phyloP scores from a whole-genome alignment of 768 basidiomycete genomes.

The Nevesoporus exiguus region DNA sequence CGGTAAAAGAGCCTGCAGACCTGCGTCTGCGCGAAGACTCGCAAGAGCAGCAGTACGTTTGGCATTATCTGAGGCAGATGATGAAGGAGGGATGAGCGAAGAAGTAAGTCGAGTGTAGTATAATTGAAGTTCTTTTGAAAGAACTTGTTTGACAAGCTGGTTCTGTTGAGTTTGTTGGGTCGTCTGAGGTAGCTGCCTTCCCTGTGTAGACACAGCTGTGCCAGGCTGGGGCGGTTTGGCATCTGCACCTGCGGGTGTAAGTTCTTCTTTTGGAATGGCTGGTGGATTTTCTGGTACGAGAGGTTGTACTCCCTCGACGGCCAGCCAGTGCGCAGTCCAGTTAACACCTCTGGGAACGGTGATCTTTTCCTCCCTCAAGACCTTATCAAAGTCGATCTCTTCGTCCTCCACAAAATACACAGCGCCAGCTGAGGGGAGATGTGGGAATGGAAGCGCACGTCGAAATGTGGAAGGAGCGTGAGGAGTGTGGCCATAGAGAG shows the following conservation, averaged over 20 bases:
- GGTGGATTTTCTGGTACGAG: conserved; percentile 95
- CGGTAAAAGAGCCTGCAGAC: conserved; percentile 85
- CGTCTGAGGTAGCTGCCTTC: conserved; percentile 23
- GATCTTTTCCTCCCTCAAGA: conserved; percentile 83
- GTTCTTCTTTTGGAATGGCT: conserved; percentile 62
- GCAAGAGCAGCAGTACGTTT: conserved; percentile 89
- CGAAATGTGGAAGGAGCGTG: conserved; percentile 37
- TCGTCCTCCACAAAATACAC: conserved; percentile 96
- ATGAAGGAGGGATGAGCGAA: conserved; percentile 51
- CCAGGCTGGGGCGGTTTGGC: conserved; percentile 29
- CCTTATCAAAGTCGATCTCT: conserved; percentile 93
- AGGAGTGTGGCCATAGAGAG: conserved; percentile 65
- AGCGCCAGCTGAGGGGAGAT: conserved; percentile 50
- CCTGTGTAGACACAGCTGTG: conserved; percentile 20
- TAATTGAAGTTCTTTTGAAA: conserved; percentile 90
- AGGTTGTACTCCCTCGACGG: conserved; percentile 96
- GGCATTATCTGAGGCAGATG: conserved; percentile 46
- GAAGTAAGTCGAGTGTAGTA: conserved; percentile 91
- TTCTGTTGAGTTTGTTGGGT: conserved; percentile 57
- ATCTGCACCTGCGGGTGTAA: conserved; percentile 23
- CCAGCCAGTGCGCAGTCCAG: conserved; percentile 97
- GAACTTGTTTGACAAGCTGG: conserved; percentile 84
- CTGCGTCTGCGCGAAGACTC: conserved; percentile 85
- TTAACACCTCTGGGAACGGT: conserved; percentile 73
- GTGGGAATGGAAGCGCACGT: conserved; percentile 45